Base-by-base conservation (phyloP, 305 asterid species). In the Fraxinus nigra region DNA sequence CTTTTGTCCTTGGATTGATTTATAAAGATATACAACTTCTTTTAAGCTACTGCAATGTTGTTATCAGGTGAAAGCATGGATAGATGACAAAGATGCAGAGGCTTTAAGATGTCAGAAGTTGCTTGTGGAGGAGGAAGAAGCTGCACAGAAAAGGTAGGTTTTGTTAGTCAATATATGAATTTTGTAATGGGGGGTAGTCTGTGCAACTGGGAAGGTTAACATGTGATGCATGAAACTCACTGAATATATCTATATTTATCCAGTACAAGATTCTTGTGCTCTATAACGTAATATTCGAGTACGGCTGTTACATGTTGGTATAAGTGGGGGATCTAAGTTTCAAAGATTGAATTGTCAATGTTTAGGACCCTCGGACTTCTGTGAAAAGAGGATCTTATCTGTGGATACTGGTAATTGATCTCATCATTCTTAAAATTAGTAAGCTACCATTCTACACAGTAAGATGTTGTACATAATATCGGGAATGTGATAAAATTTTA, bases 61-160 rank as follows among this genome's bases (percentile, higher is more conserved):
- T 85, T 37, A 85, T 73, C 85, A 97, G 99, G 94, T 95, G 83
- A 97, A 93, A 86, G 93, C 98, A 82, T 93, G 98, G 98, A 80
- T 92, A 26, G 94, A 97, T n/a, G 93, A 92, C 87, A 92, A 97
- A 90, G 98, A 97, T 88, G 97, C 92, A 10, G 98, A 93, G 90
- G 96, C 99, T 83, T 92, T 94, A 86, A 94, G 95, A 87, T 92
- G 95, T 85, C 97, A 97, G 82, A 92, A 93, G 89, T 91, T 95
- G 87, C 99, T 97, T 74, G 93, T 95, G 87, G 99, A 93, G 91
- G 99, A 97, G 88, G 99, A 95, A 86, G 99, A 97, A 86, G 98
- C 97, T 79, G 94, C 90, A 84, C 91, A 92, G 84, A 90, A 87
- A 87, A 90, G 97, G 99, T 96, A 76, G 69, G 72, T 79, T 75